phyloP scores from a whole-genome alignment of 2,329 filamentous ascomycete genomes.

The Thelonectria blattea region DNA sequence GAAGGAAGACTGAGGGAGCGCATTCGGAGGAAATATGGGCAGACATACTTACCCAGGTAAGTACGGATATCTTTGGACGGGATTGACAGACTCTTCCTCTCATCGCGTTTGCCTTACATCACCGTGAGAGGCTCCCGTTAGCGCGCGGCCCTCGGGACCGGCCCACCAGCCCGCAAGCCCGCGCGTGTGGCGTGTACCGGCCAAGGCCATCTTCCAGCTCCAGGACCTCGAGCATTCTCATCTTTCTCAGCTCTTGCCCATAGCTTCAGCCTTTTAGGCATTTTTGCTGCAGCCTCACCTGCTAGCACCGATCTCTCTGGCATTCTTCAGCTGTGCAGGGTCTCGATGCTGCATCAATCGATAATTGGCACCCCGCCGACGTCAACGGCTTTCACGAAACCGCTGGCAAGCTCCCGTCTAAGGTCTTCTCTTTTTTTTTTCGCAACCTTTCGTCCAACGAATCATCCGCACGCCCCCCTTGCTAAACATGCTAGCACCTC shows the following conservation, averaged over 20 bases:
- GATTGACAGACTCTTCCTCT: neutral
- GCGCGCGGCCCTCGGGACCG: slow-evolving; percentile 13
- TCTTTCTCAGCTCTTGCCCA: neutral
- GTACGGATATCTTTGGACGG: neutral
- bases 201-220: neutral
- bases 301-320: neutral
- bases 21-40: no score
- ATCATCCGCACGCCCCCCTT: neutral
- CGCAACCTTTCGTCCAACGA: neutral
- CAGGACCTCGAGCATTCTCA: neutral
- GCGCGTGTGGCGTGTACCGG: slow-evolving; percentile 19
- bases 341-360: no score
- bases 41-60: no score
- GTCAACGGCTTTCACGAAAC: neutral
- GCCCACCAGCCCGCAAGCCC: neutral
- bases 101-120: no score
- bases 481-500: slow-evolving; percentile 1
- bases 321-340: neutral
- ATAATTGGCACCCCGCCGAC: no score
- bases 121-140: neutral
- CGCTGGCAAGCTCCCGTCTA: neutral
- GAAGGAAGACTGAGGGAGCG: no score
- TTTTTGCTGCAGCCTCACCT: neutral
- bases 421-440: neutral
- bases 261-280: neutral